phyloP scores from a whole-genome alignment of 192 early-diverging fungal species.

The Umbelopsis vinacea region DNA sequence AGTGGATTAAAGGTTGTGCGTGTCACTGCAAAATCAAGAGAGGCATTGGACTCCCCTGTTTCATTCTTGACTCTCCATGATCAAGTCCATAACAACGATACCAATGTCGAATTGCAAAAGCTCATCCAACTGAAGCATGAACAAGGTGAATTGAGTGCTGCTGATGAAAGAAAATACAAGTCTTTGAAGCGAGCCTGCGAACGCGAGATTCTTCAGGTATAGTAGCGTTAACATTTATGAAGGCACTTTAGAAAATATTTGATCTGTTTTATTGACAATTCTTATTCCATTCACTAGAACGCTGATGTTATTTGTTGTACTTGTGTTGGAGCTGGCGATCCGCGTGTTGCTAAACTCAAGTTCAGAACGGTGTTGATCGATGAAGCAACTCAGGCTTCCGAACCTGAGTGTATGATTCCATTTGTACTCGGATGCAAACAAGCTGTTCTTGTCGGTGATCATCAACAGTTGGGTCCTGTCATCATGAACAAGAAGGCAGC shows the following conservation, averaged over 20 bases:
- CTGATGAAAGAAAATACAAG: constrained; percentile 88
- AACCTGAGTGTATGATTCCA: constrained; percentile 98
- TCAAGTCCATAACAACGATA: constrained; percentile 95
- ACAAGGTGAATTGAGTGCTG: constrained; percentile 87
- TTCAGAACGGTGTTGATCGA: constrained; percentile 97
- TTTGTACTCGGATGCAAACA: constrained; percentile 96
- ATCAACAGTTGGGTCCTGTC: constrained; percentile 98
- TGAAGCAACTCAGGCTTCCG: constrained; percentile 96
- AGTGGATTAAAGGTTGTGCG: constrained; percentile 96
- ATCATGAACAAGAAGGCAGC: constrained; percentile 98
- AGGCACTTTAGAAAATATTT: neutral
- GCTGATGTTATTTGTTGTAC: constrained; percentile 99
- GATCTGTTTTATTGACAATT: neutral
- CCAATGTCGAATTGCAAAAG: constrained; percentile 92
- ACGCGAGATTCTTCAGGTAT: constrained; percentile 83
- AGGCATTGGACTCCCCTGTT: constrained; percentile 93
- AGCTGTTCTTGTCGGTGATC: constrained; percentile 96
- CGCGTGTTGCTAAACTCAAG: constrained; percentile 81
- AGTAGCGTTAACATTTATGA: neutral
- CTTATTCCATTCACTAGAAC: constrained; percentile 44
- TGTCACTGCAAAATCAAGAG: constrained; percentile 90
- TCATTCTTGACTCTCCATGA: constrained; percentile 95
- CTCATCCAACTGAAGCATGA: constrained; percentile 85
- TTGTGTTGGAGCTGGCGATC: constrained; percentile 96
- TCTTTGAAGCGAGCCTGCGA: constrained; percentile 85